Percentiles rank a stretch among this genome's conserved stretches.
Evolutionary conservation across 495 filamentous ascomycete species (phyloP).

Genomic region (Xylaria bambusicola): DNA sequence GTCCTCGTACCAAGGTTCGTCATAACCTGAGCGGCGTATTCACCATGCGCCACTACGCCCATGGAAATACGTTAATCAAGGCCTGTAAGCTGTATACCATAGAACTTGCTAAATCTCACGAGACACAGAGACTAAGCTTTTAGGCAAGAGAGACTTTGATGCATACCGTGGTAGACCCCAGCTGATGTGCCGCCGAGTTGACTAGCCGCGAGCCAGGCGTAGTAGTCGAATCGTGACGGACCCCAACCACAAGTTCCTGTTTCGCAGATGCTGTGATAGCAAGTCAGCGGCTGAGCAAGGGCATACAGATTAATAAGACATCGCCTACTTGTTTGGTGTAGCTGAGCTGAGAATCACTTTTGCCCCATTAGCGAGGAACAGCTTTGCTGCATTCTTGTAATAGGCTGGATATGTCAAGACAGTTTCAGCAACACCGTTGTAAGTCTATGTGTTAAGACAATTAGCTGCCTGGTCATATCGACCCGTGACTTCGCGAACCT

Average conservation of each 20-base stretch:
- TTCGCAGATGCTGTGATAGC: conserved; percentile 47
- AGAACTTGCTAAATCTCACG: too few species aligned
- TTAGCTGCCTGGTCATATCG: neutral
- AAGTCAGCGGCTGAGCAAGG: neutral
- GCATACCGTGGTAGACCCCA: conserved; percentile 52
- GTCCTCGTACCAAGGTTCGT: conserved; percentile 40
- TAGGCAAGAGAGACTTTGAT: too few species aligned
- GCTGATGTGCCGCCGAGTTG: conserved; percentile 35
- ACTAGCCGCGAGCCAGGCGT: conserved; percentile 37
- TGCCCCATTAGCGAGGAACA: conserved; percentile 56
- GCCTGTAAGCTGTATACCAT: too few species aligned
- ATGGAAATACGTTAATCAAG: too few species aligned
- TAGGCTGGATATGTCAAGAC: conserved; percentile 62
- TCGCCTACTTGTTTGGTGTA: conserved; percentile 47
- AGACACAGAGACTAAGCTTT: too few species aligned
- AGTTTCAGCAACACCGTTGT: conserved; percentile 53
- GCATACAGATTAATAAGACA: neutral
- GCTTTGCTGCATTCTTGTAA: conserved; percentile 55
- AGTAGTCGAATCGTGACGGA: conserved; percentile 53
- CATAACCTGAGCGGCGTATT: conserved; percentile 55
- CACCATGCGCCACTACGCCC: conserved; percentile 53
- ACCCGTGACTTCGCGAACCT: conserved; percentile 14
- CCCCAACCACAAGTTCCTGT: conserved; percentile 49
- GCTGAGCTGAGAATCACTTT: conserved; percentile 59
- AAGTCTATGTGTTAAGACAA: conserved; percentile 6